Evolutionary conservation across 106 monocot species (phyloP).

Genomic region (Dioscorea alata): DNA sequence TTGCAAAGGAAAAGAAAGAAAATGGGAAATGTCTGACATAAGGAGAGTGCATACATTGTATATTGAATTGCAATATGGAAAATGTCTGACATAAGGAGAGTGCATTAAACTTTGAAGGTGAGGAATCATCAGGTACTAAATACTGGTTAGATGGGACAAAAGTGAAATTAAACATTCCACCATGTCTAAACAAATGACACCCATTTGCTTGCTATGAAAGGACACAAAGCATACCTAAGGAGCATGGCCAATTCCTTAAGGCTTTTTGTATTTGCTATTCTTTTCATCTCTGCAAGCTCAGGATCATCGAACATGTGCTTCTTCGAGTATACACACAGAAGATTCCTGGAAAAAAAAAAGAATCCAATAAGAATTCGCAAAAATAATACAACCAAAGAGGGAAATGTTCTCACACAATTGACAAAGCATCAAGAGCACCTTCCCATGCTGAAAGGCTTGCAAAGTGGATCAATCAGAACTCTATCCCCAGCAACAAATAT

Average conservation of each 20-base stretch:
- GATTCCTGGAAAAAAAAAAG: constrained; percentile 52
- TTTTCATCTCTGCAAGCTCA: constrained; percentile 78
- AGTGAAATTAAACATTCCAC: background rate
- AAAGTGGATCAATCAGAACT: constrained; percentile 70
- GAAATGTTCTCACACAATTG: background rate
- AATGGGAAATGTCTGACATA: too few relatives aligned
- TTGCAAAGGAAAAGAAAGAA: too few relatives aligned
- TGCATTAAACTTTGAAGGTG: too few relatives aligned
- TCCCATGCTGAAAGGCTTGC: constrained; percentile 85
- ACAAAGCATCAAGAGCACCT: constrained; percentile 29
- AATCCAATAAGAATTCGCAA: background rate
- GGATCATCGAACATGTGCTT: constrained; percentile 95
- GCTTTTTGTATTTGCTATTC: constrained; percentile 75
- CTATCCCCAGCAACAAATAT: constrained; percentile 67
- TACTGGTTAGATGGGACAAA: background rate
- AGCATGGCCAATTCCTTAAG: constrained; percentile 85
- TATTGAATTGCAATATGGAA: too few relatives aligned
- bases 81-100: too few relatives aligned
- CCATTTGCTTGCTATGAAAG: too few relatives aligned
- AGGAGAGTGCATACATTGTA: too few relatives aligned
- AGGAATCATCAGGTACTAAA: too few relatives aligned
- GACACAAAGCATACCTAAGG: constrained; percentile 33
- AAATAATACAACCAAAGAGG: too few relatives aligned
- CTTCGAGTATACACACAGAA: constrained; percentile 91
- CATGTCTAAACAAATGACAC: background rate